Conservation (phyloP, 495 filamentous ascomycete genomes). For the Usnea hakonensis region DNA sequence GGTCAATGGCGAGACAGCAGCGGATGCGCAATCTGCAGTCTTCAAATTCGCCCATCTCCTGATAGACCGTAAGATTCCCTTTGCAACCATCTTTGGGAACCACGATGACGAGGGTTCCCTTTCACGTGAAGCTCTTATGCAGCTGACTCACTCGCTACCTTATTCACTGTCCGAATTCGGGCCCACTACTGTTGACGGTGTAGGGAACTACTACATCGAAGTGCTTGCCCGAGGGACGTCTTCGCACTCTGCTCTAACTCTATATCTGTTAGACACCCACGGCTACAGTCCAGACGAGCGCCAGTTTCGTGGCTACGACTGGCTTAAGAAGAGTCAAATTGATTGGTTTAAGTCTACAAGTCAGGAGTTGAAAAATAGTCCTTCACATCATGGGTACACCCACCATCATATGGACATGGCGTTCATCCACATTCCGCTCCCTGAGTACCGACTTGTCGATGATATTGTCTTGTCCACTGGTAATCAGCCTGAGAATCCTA, state of each 20-base stretch:
- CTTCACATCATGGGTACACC: conserved; percentile 67
- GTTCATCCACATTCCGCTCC: conserved; percentile 94
- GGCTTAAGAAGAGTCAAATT: conserved; percentile 90
- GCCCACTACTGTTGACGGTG: conserved; percentile 73
- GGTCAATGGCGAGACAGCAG: conserved; percentile 87
- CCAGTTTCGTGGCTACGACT: conserved; percentile 83
- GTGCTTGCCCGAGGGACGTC: conserved; percentile 70
- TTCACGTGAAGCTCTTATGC: conserved; percentile 69
- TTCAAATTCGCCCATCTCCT: conserved; percentile 89
- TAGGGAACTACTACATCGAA: conserved; percentile 93
- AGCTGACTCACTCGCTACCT: conserved; percentile 73
- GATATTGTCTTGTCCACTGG: conserved; percentile 50
- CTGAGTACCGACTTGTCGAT: conserved; percentile 61
- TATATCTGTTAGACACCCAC: conserved; percentile 93
- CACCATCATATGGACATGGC: conserved; percentile 93
- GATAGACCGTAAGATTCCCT: conserved; percentile 80
- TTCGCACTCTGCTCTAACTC: conserved; percentile 70
- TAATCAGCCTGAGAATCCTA: conserved; percentile 64
- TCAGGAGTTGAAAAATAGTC: conserved; percentile 54
- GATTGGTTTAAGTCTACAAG: conserved; percentile 83
- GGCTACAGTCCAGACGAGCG: conserved; percentile 85
- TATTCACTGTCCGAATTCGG: conserved; percentile 81
- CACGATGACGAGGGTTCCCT: conserved; percentile 92
- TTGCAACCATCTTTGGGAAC: conserved; percentile 92
- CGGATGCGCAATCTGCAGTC: conserved; percentile 84